phyloP scores from a whole-genome alignment of 371 early-diverging fungal genomes.

The Mortierella polycephala region DNA sequence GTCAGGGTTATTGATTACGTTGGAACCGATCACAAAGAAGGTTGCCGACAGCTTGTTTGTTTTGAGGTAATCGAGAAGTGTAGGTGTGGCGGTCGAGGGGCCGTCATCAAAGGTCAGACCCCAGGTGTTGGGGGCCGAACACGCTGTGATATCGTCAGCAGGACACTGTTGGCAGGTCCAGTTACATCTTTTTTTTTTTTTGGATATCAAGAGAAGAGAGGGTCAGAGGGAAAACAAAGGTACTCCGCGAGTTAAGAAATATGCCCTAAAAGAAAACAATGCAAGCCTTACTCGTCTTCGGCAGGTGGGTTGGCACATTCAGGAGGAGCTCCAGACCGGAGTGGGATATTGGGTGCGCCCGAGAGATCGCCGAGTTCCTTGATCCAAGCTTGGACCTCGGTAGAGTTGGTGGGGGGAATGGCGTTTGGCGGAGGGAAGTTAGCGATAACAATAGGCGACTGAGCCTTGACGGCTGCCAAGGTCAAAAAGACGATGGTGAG shows the following conservation, averaged over 20 bases:
- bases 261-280: too few relatives aligned
- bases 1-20: conserved; percentile 61
- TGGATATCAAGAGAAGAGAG: too few relatives aligned
- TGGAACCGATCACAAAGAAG: conserved; percentile 67
- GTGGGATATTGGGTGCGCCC: conserved; percentile 22
- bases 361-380: conserved; percentile 23
- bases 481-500: conserved; percentile 26
- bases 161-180: conserved; percentile 21
- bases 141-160: conserved; percentile 15
- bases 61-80: conserved; percentile 62
- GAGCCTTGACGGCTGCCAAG: conserved; percentile 28
- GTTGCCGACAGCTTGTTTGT: conserved; percentile 63
- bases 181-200: conserved; percentile 11
- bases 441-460: conserved; percentile 14
- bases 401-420: conserved; percentile 1
- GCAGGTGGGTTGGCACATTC: too few relatives aligned
- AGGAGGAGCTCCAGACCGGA: background rate
- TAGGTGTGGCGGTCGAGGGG: conserved; percentile 56
- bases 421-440: background rate
- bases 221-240: too few relatives aligned
- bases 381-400: conserved; percentile 29
- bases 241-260: too few relatives aligned
- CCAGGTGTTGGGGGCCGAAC: conserved; percentile 47
- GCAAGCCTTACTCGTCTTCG: too few relatives aligned
- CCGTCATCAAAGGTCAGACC: conserved; percentile 73